Evolutionary conservation across 2,329 filamentous ascomycete species (phyloP).

Genomic region (Penicillium vulpinum): DNA sequence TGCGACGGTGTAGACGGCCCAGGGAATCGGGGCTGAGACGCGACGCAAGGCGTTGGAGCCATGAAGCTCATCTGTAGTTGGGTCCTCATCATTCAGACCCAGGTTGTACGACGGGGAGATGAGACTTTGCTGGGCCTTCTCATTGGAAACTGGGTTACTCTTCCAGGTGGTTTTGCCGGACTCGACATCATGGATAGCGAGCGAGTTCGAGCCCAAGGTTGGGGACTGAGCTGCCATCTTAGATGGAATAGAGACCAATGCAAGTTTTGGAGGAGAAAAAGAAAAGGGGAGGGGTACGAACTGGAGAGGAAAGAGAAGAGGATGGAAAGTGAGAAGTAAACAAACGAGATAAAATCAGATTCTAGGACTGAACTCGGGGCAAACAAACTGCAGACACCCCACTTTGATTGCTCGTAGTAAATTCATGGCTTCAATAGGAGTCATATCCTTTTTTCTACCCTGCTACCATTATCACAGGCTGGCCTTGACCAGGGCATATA

Average conservation of each 20-base stretch:
- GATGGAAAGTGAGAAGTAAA: neutral
- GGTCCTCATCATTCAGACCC: neutral
- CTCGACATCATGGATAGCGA: neutral
- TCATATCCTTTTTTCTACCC: neutral
- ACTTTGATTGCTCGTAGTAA: neutral
- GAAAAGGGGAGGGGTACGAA: neutral
- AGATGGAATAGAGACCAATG: neutral
- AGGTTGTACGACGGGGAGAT: neutral
- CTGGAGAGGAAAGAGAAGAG: neutral
- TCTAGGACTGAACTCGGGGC: neutral
- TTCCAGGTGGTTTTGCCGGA: neutral
- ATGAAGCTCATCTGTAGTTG: neutral
- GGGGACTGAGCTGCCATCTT: neutral
- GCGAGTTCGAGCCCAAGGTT: neutral
- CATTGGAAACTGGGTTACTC: neutral
- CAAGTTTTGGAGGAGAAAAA: neutral
- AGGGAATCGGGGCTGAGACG: slow-evolving; percentile 53
- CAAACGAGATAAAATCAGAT: neutral
- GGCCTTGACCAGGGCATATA: neutral
- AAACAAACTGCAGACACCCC: neutral
- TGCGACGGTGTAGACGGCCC: slow-evolving; percentile 67
- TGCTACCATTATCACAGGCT: neutral
- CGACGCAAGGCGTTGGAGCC: slow-evolving; percentile 23
- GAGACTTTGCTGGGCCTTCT: too few species aligned
- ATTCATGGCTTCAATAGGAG: neutral